A percentile compares a stretch with the other conserved stretches of the same genome.
Conservation (phyloP, 371 early-diverging fungal genomes). For the Mortierella sp. region DNA sequence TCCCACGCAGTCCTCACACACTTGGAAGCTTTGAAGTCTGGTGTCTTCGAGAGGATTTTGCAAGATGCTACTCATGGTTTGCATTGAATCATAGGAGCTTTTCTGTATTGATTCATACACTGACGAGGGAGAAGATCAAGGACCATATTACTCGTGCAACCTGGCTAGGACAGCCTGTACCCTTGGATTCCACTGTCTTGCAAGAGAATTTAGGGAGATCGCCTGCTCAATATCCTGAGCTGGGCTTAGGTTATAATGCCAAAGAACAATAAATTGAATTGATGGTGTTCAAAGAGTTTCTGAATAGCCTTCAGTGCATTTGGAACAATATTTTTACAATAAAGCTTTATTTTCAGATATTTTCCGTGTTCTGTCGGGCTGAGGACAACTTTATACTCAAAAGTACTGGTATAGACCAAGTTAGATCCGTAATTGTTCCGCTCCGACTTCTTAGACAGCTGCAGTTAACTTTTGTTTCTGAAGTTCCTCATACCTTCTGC, state of each 20-base stretch:
- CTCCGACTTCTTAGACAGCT: too few relatives aligned
- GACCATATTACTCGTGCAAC: constrained; percentile 66
- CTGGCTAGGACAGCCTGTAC: constrained; percentile 65
- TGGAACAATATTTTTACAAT: too few relatives aligned
- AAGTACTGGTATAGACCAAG: too few relatives aligned
- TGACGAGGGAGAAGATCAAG: constrained; percentile 59
- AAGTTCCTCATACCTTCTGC: not conserved
- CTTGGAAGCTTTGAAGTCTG: constrained; percentile 15
- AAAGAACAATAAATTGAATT: not conserved
- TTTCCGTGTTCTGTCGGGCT: too few relatives aligned
- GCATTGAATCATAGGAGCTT: constrained; percentile 24
- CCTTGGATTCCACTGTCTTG: constrained; percentile 58
- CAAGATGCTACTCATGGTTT: constrained; percentile 7
- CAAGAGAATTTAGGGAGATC: constrained; percentile 31
- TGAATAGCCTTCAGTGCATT: too few relatives aligned
- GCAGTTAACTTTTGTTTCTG: too few relatives aligned
- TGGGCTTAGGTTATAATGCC: constrained; percentile 56
- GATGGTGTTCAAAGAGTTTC: too few relatives aligned
- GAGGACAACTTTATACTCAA: too few relatives aligned
- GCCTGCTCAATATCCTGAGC: constrained; percentile 67
- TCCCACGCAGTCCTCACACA: constrained; percentile 6
- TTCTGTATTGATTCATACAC: constrained; percentile 65
- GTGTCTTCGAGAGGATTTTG: constrained; percentile 8
- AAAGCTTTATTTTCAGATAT: too few relatives aligned
- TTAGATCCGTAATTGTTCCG: too few relatives aligned